Evolutionary conservation across 2,329 filamentous ascomycete genomes (phyloP), one percentile per base, ranked within the genome.

Genomic region (Metarhizium brunneum): DNA sequence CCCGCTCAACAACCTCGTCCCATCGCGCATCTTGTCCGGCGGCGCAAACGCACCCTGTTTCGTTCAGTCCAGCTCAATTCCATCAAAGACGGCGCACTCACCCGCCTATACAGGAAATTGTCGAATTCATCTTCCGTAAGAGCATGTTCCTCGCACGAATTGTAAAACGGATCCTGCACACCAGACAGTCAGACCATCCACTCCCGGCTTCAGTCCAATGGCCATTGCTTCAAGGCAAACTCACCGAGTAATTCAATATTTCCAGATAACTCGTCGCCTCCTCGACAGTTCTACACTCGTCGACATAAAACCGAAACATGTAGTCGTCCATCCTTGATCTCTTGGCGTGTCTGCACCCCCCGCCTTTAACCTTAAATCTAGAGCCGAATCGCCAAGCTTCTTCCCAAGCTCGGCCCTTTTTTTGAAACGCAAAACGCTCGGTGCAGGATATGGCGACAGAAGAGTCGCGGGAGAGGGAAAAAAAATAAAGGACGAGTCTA

Each of bases 221-320:
- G 25, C 25, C 3, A 25, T 25, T 35, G 32, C 32, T 11, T 35
- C 32, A 11, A 11, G 32, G 32, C 7, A 11, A 35, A 35, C 45
- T 48, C 25, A 83, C 81, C 64, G 80, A 77, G 61, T 82, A 84
- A 60, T 83, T 84, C 62, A 81, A 74, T 42, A 83, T 79, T 65
- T 84, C 78, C 29, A 84, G 60, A 64, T 81, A 84, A 59, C 70
- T 75, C 18, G 80, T 83, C 54, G 68, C 69, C 66, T 84, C 81
- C 3, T 67, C 58, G 50, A 83, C 77, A 36, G 72, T 69, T 25
- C 68, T 72, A 64, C 78, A 83, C 49, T 73, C 66, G 10, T 70
- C 63, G 56, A 84, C 71, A 62, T 77, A 74, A 36, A 67, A 61
- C 58, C 71, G 69, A 61, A 83, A 83, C 68, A 83, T 75, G 64